Evolutionary conservation across 371 early-diverging fungal species (phyloP), one percentile per base, ranked within the genome.

Genomic region (Nosema granulosis): DNA sequence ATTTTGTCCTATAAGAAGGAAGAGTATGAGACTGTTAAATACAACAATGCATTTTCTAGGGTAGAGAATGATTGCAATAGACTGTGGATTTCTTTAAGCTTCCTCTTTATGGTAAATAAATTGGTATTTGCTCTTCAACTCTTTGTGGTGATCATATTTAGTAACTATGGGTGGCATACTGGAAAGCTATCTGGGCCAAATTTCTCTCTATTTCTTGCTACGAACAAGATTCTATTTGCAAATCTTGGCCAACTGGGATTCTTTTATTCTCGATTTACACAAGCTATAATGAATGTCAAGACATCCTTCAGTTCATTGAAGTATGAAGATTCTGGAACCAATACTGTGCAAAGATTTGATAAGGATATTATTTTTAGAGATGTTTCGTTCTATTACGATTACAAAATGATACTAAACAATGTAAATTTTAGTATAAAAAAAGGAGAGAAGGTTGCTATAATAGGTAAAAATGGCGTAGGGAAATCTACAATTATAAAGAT

Each of bases 371-470:
- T 1, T n/a, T 24, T 75, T 4, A 34, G 22, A 13, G 29, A 77
- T 68, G 31, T 76, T 20, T 1, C 24, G 18, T 59, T 70, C 16
- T 16, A 0, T 0, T 26, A 35, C 9, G n/a, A 58, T 20, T 32
- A 16, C 0, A 78, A 63, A 66, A 49, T 35, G 12, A 68, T 85
- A 29, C 49, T 85, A 13, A 50, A 68, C 0, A 56, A 78, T 63
- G 35, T 80, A 12, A 79, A 70, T 58, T 82, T 85, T 78, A 26
- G 9, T 16, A 72, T 85, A 24, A 57, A 66, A 1, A 74, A 77
- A 66, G 84, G 84, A 28, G 85, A 85, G 24, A 85, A 84, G 68
- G n/a, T 89, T 91, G 32, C 87, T 92, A 35, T 93, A 90, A 87
- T 90, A 92, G 32, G 85, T 28, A 52, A 56, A 26, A 84, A 78